Conservation (phyloP, 352 stramenopile genomes). For the Phytophthora citrophthora region DNA sequence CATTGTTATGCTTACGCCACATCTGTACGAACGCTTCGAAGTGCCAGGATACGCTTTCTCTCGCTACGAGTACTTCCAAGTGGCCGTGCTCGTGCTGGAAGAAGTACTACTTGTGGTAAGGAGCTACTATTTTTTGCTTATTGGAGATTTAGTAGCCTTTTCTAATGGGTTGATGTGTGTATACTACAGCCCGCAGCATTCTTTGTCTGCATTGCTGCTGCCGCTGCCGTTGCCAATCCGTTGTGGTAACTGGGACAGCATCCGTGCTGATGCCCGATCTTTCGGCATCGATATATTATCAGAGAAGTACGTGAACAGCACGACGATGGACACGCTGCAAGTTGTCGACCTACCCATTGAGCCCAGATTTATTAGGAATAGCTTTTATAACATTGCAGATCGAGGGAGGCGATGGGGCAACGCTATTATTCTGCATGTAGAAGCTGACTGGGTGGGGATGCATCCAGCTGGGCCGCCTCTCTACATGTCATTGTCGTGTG, state of each 20-base stretch:
- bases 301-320: conserved; percentile 25
- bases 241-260: conserved; percentile 48
- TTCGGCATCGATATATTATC: conserved; percentile 26
- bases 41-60: conserved; percentile 65
- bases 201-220: conserved; percentile 72
- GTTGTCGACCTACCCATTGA: neutral
- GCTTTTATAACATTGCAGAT: conserved; percentile 23
- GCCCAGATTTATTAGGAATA: conserved; percentile 24
- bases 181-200: conserved; percentile 69
- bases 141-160: too few relatives aligned
- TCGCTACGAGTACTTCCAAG: conserved; percentile 79
- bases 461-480: conserved; percentile 1
- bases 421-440: conserved; percentile 23
- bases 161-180: too few relatives aligned
- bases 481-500: conserved; percentile 26
- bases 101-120: conserved; percentile 75
- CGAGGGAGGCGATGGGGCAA: conserved; percentile 6
- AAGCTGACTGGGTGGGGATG: conserved; percentile 6
- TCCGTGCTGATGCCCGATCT: neutral
- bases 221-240: conserved; percentile 60
- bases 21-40: conserved; percentile 67
- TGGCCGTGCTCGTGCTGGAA: conserved; percentile 67
- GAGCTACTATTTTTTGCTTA: too few relatives aligned
- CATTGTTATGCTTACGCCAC: conserved; percentile 69
- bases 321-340: conserved; percentile 8